Conservation (phyloP, 345 rosid species). For the Citrus sp. region DNA sequence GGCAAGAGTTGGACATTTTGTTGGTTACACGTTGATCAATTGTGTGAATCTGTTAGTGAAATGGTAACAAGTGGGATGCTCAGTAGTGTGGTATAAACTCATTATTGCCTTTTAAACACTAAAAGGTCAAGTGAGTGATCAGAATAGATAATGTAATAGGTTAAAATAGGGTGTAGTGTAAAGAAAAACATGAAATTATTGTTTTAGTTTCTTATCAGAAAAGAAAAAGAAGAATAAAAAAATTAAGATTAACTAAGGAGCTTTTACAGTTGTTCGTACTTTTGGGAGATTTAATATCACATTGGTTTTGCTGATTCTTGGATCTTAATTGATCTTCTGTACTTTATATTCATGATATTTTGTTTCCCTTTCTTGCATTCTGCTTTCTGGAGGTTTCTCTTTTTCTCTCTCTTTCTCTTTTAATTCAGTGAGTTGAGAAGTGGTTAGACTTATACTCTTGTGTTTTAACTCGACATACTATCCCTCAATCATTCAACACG, state of each 20-base stretch:
- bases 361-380: not conserved
- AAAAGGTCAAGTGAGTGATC: not conserved
- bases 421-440: not conserved
- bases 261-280: not conserved
- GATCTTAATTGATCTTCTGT: not conserved
- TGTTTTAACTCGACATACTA: not conserved
- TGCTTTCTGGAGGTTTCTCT: not conserved
- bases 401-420: too few relatives aligned
- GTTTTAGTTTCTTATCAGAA: not conserved
- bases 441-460: not conserved
- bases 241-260: not conserved
- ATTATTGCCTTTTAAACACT: not conserved
- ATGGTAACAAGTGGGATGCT: not conserved
- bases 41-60: not conserved
- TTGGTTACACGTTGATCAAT: not conserved
- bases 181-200: not conserved
- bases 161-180: not conserved
- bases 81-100: not conserved
- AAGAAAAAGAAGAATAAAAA: not conserved
- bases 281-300: not conserved
- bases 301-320: not conserved
- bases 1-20: not conserved
- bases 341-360: not conserved
- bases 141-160: not conserved
- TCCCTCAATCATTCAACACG: constrained; percentile 8